These are phyloP conservation scores for Cercospora zeina DNA, from an alignment of 2,329 filamentous ascomycete species.

Conservation along the genomic window DNA sequence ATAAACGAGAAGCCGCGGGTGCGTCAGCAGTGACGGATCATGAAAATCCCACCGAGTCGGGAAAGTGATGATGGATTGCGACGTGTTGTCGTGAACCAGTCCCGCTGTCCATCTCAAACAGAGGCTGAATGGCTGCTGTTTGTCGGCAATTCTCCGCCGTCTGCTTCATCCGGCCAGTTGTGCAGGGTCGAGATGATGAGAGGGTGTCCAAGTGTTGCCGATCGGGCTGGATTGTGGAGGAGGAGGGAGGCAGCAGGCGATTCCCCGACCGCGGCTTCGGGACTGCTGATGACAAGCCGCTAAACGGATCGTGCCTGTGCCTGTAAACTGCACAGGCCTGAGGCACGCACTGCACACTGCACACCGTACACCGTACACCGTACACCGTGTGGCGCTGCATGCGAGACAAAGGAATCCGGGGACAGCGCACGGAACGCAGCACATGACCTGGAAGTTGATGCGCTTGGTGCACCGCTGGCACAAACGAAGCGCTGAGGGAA, in stretches of 20 bases:
- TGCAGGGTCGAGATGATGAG: background rate
- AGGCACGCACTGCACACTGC: background rate
- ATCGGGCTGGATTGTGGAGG: background rate
- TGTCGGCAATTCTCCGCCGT: background rate
- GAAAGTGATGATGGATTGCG: background rate
- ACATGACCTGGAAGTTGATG: background rate
- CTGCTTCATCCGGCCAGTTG: background rate
- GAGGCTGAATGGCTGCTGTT: background rate
- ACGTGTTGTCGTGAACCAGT: background rate
- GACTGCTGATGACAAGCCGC: background rate
- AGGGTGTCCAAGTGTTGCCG: background rate
- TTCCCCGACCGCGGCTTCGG: constrained; percentile 7
- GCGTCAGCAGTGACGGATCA: background rate
- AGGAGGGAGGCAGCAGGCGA: background rate
- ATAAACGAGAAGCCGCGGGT: background rate
- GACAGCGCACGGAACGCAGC: background rate
- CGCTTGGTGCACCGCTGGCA: background rate
- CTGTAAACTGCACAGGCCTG: background rate
- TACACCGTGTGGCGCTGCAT: background rate
- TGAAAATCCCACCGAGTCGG: background rate
- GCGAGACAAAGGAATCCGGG: background rate
- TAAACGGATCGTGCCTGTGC: background rate
- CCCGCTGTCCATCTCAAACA: background rate
- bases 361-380: too few species aligned
- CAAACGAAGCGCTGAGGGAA: background rate